Evolutionary conservation across 306 rosid species (phyloP).

Genomic region (Cicer yamashitae): DNA sequence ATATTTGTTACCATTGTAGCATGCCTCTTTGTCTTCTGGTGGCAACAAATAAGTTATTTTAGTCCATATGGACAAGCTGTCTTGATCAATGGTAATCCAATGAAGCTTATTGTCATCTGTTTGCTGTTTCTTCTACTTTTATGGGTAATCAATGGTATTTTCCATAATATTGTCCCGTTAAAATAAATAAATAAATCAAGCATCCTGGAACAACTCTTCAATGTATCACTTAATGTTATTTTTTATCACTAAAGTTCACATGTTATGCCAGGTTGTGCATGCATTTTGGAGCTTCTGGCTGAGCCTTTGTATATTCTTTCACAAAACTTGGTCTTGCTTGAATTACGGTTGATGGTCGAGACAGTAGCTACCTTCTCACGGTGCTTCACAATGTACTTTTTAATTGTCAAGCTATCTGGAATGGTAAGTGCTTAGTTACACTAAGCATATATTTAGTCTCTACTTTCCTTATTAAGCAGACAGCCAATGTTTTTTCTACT

Average conservation of each 20-base stretch:
- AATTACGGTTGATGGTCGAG: constrained; percentile 80
- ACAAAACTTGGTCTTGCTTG: constrained; percentile 83
- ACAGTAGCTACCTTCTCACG: constrained; percentile 82
- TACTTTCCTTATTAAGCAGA: constrained; percentile 31
- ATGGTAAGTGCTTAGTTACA: constrained; percentile 59
- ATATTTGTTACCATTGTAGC: constrained; percentile 67
- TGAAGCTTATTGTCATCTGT: neutral
- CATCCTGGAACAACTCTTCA: constrained; percentile 34
- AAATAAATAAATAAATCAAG: neutral
- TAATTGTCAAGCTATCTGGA: constrained; percentile 66
- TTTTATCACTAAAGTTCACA: constrained; percentile 40
- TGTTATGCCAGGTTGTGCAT: constrained; percentile 76
- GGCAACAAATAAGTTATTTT: constrained; percentile 66
- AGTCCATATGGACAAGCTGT: constrained; percentile 84
- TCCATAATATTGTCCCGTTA: constrained; percentile 26
- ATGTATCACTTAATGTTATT: neutral
- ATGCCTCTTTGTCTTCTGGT: constrained; percentile 76
- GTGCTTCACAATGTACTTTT: constrained; percentile 75
- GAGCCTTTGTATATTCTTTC: constrained; percentile 93
- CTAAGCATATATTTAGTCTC: constrained; percentile 31
- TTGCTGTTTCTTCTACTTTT: constrained; percentile 1
- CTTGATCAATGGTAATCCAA: constrained; percentile 79
- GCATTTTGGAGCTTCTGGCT: constrained; percentile 92
- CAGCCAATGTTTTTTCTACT: constrained; percentile 19
- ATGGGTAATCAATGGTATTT: constrained; percentile 22